These are phyloP conservation scores for Neltuma alba DNA, from an alignment of 306 rosid genomes.

Conservation along the genomic window DNA sequence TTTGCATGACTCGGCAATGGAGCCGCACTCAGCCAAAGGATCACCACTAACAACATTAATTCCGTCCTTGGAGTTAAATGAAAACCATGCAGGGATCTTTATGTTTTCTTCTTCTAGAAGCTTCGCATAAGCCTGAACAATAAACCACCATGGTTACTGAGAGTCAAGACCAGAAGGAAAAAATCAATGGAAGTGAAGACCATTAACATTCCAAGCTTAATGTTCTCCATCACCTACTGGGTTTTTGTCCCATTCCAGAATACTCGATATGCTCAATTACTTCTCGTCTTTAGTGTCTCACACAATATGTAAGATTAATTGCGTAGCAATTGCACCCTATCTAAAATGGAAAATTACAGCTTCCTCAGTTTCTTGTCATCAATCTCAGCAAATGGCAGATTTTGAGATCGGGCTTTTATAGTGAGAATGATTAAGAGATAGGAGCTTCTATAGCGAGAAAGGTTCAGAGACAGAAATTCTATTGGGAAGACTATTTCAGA, in stretches of 20 bases:
- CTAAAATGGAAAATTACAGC: constrained; percentile 4
- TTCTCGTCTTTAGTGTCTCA: constrained; percentile 9
- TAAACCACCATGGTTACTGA: constrained; percentile 13
- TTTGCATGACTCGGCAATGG: constrained; percentile 55
- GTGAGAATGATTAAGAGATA: no score
- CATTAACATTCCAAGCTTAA: constrained; percentile 24
- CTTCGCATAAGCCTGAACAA: constrained; percentile 53
- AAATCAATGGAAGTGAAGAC: neutral
- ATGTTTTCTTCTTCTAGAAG: constrained; percentile 57
- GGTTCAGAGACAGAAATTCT: constrained; percentile 11
- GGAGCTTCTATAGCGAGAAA: neutral
- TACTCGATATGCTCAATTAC: neutral
- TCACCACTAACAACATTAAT: constrained; percentile 62
- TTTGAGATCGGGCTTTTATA: no score
- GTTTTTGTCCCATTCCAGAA: neutral
- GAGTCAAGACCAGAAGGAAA: constrained; percentile 29
- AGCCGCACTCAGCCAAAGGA: constrained; percentile 49
- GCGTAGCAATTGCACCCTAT: constrained; percentile 4
- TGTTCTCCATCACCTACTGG: constrained; percentile 23
- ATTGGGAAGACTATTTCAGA: constrained; percentile 16
- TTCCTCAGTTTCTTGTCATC: neutral
- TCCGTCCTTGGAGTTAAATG: constrained; percentile 67
- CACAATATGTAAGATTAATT: constrained; percentile 4
- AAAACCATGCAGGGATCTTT: constrained; percentile 60
- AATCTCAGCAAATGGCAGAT: neutral